Base-by-base conservation (phyloP, 2,329 filamentous ascomycete genomes). In the Raffaelea deltoideospora region DNA sequence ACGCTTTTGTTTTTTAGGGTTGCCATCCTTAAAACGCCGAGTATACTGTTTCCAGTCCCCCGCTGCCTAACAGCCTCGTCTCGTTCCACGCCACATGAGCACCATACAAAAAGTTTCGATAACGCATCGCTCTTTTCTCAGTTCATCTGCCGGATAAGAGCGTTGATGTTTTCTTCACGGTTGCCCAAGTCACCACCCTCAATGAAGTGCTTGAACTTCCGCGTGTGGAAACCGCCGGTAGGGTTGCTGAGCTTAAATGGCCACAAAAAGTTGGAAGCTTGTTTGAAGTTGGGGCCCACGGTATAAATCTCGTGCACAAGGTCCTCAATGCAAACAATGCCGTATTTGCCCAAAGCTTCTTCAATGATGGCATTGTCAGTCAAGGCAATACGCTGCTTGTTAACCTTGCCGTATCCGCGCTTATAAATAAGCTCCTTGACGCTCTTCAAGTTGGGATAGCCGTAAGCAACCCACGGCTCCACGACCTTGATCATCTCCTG, bases 201-300 rank as follows among this genome's bases (percentile, higher is more conserved):
- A 47, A 96, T 83, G 71, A 84, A 96, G 73, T 96, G 87, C 74
- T 86, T 90, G 79, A 96, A 96, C 75, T 96, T 98, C 68, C 90
- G 76, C 55, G 81, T 66, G 53, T 81, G 80, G 85, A 96, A 98
- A 49, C 90, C 88, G 63, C 90, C 90, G 53, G 69, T 96, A 59
- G 90, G 90, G 78, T 93, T 95, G 76, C 77, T 86, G 52, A 98
- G 82, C 82, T 98, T 96, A 79, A 98, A 98, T 60, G 90, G 90
- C 90, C 90, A 98, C 52, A 96, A 70, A 79, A 96, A 96, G 81
- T 96, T 98, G 71, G 79, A 76, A 56, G 84, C 86, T 72, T 95
- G 87, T 80, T 95, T 96, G 82, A 90, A 92, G 79, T 96, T 96
- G 72, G 88, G 88, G 60, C 90, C 88, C 50, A 96, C 90, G 42